Percentiles rank a stretch among this genome's conserved stretches.
Conservation (phyloP, 2,329 filamentous ascomycete genomes). For the Colletotrichum ledebouriae region DNA sequence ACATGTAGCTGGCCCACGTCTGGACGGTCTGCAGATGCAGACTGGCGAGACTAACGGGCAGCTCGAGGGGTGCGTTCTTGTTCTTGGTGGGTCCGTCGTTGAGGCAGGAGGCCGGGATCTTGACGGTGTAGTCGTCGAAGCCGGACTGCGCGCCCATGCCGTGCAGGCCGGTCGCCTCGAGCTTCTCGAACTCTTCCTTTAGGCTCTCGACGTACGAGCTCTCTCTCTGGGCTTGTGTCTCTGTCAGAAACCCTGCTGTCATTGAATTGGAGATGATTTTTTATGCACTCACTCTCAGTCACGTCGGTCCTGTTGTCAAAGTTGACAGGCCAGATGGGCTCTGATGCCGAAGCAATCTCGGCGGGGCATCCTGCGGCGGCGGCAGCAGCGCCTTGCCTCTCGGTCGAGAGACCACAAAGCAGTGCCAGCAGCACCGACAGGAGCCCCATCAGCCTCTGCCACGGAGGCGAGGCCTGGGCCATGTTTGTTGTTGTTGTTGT, state of each 20-base stretch:
- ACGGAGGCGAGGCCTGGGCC: conserved; percentile 40
- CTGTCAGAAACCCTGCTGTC: neutral
- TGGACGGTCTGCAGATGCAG: conserved; percentile 39
- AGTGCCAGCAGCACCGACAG: conserved; percentile 40
- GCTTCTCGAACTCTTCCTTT: conserved; percentile 20
- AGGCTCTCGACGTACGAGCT: conserved; percentile 33
- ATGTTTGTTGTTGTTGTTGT: conserved; percentile 14
- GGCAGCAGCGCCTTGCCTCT: conserved; percentile 33
- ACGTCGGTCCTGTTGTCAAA: conserved; percentile 37
- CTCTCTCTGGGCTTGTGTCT: conserved; percentile 22
- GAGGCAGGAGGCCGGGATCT: conserved; percentile 36
- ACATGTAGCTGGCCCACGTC: conserved; percentile 37
- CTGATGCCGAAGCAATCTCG: conserved; percentile 25
- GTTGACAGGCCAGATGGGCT: conserved; percentile 29
- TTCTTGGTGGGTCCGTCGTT: conserved; percentile 28
- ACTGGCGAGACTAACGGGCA: conserved; percentile 39
- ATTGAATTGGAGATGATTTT: fast-evolving
- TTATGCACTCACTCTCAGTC: conserved; percentile 32
- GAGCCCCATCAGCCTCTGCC: conserved; percentile 41
- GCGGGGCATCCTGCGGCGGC: conserved; percentile 28
- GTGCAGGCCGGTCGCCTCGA: conserved; percentile 35
- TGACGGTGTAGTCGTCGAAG: conserved; percentile 28
- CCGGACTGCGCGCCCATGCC: conserved; percentile 26
- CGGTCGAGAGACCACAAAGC: conserved; percentile 35
- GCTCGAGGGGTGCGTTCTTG: conserved; percentile 28